phyloP scores from a whole-genome alignment of 345 rosid genomes.

The Clarkia xantiana region DNA sequence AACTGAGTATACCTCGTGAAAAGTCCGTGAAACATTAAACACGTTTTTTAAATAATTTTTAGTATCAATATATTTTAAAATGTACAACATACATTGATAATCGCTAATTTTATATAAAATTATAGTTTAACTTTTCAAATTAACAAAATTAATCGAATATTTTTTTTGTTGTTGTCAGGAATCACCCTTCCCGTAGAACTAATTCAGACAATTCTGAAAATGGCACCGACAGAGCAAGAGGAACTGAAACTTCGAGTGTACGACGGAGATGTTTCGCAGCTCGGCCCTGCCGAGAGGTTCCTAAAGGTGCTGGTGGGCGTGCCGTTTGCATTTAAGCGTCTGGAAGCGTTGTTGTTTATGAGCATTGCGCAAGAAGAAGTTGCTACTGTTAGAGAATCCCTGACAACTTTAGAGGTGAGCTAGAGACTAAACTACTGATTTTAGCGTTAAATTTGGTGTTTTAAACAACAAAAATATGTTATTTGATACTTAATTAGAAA shows the following conservation, averaged over 20 bases:
- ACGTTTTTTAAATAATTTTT: too few relatives aligned
- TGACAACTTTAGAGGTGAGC: constrained; percentile 68
- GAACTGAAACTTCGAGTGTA: constrained; percentile 83
- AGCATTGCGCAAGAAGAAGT: constrained; percentile 64
- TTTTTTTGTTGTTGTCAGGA: constrained; percentile 24
- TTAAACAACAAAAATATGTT: too few relatives aligned
- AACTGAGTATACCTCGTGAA: too few relatives aligned
- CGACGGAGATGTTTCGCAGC: constrained; percentile 48
- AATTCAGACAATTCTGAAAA: constrained; percentile 59
- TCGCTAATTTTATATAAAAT: too few relatives aligned
- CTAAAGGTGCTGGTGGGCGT: constrained; percentile 59
- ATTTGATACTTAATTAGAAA: too few relatives aligned
- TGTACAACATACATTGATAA: too few relatives aligned
- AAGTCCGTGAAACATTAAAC: too few relatives aligned
- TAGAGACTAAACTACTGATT: too few relatives aligned
- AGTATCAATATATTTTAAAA: too few relatives aligned
- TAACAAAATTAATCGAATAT: too few relatives aligned
- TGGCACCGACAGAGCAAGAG: constrained; percentile 75
- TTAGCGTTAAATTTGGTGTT: too few relatives aligned
- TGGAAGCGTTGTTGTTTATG: constrained; percentile 72
- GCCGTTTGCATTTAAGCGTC: constrained; percentile 67
- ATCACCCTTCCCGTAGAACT: constrained; percentile 78
- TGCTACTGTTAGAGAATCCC: constrained; percentile 44
- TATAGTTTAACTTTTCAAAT: too few relatives aligned
- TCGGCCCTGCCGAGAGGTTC: constrained; percentile 85